Conservation (phyloP, 2,329 filamentous ascomycete species). For the Tolypocladium ovalisporum region DNA sequence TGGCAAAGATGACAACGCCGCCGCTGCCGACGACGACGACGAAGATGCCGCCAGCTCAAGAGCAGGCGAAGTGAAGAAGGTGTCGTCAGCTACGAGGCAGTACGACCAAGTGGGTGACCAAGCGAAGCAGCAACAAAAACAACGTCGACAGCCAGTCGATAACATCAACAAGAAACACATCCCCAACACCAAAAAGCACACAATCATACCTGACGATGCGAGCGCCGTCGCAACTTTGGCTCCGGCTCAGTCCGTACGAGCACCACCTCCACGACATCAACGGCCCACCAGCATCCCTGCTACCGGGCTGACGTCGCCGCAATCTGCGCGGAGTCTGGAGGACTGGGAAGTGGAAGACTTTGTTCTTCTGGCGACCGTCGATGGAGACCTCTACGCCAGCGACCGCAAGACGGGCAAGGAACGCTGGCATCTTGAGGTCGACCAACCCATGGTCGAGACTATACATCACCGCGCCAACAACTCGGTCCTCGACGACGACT, state of each 20-base stretch:
- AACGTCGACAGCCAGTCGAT: constrained; percentile 5
- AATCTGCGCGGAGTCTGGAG: constrained; percentile 91
- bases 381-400: constrained; percentile 87
- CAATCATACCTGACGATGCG: constrained; percentile 53
- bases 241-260: constrained; percentile 93
- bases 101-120: constrained; percentile 6
- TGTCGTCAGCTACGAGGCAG: background rate
- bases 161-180: constrained; percentile 6
- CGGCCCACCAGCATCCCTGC: constrained; percentile 44
- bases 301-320: constrained; percentile 68
- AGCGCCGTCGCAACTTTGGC: constrained; percentile 96
- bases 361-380: constrained; percentile 98
- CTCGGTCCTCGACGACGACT: constrained; percentile 47
- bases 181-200: constrained; percentile 16
- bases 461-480: constrained; percentile 65
- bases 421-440: constrained; percentile 76
- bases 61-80: background rate
- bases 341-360: constrained; percentile 99
- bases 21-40: constrained; percentile 4
- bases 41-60: background rate
- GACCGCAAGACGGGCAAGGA: constrained; percentile 77
- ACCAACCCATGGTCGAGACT: constrained; percentile 84
- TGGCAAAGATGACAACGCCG: constrained; percentile 8
- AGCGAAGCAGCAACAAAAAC: background rate
- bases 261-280: constrained; percentile 58